Evolutionary conservation across 345 rosid genomes (phyloP).

Genomic region (Citrus sp.): DNA sequence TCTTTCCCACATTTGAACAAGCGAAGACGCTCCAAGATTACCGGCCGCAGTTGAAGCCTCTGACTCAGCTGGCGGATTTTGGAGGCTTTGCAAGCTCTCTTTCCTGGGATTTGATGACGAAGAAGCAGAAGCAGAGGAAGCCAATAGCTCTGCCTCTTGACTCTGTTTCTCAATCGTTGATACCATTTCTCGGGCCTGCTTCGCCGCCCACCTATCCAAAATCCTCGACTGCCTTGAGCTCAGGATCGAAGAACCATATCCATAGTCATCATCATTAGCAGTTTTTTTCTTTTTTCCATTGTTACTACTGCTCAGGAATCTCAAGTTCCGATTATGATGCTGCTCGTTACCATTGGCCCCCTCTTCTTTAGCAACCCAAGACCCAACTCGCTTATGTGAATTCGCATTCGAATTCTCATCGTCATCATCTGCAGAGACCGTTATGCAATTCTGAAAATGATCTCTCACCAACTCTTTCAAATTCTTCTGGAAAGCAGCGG

Average conservation of each 20-base stretch:
- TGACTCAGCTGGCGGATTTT: conserved; percentile 11
- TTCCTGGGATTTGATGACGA: neutral
- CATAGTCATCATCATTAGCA: neutral
- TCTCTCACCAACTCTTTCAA: conserved; percentile 61
- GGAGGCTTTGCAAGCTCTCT: conserved; percentile 2
- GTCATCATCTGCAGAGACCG: conserved; percentile 27
- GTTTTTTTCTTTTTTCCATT: neutral
- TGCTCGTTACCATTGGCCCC: neutral
- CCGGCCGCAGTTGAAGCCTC: conserved; percentile 4
- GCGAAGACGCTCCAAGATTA: conserved; percentile 65
- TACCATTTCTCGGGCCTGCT: conserved; percentile 38
- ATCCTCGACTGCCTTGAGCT: conserved; percentile 22
- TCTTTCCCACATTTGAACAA: conserved; percentile 93
- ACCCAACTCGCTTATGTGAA: neutral
- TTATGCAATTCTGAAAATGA: conserved; percentile 39
- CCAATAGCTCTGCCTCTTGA: conserved; percentile 24
- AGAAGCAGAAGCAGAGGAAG: neutral
- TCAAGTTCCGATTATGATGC: conserved; percentile 13
- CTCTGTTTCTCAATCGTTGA: conserved; percentile 33
- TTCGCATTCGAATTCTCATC: conserved; percentile 16
- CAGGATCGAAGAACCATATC: conserved; percentile 8
- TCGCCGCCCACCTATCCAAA: conserved; percentile 43
- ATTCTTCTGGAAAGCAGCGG: conserved; percentile 52
- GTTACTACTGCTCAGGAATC: neutral
- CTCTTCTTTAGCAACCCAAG: conserved; percentile 3